Percentiles rank a stretch among this genome's conserved stretches.
These are phyloP conservation scores for Pleurotus giganteus DNA, from an alignment of 768 basidiomycete genomes.

Conservation along the genomic window DNA sequence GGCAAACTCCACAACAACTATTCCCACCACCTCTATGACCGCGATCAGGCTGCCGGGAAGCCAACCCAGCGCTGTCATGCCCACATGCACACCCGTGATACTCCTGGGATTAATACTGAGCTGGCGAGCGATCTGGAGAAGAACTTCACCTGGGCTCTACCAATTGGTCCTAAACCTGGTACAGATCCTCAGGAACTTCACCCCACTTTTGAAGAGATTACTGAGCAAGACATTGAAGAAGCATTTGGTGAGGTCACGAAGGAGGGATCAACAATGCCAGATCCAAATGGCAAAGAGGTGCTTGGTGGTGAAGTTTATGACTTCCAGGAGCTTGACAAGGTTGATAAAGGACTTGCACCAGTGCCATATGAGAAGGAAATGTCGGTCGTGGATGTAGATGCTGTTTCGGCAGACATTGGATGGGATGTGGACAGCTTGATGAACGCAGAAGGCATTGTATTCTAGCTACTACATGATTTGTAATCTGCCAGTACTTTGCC, in stretches of 20 bases:
- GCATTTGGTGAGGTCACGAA: neutral
- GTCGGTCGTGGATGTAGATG: neutral
- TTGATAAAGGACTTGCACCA: neutral
- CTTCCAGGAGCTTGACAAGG: neutral
- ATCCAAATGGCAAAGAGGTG: neutral
- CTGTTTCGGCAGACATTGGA: neutral
- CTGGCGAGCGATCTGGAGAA: neutral
- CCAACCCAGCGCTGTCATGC: no score
- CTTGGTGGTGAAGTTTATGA: neutral
- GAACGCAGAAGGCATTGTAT: neutral
- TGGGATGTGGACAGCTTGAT: neutral
- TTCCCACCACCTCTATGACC: no score
- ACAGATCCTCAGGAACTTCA: neutral
- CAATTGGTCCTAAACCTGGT: neutral
- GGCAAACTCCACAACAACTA: conserved; percentile 18
- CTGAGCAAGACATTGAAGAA: neutral
- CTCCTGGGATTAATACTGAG: no score
- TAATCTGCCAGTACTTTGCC: neutral
- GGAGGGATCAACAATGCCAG: neutral
- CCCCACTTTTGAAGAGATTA: neutral
- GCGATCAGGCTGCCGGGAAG: no score
- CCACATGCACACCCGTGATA: no score
- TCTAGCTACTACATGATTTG: neutral
- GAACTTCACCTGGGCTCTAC: neutral
- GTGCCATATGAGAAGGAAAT: neutral